Evolutionary conservation across 169 alveolate genomes (phyloP).

Genomic region (Eimeria maxima): DNA sequence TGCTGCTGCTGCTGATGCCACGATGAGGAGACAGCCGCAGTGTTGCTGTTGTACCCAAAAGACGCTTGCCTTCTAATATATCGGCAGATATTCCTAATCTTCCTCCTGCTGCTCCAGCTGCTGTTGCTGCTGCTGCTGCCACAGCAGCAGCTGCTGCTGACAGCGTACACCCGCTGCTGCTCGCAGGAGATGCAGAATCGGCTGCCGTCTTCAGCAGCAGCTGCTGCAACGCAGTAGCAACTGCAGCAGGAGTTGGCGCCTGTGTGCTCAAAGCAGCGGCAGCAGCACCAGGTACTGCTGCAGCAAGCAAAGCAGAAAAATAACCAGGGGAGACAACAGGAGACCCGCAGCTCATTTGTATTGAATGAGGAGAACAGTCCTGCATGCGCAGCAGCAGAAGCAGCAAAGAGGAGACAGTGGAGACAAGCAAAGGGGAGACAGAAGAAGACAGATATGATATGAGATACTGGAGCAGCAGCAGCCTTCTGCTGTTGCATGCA

Average conservation of each 20-base stretch:
- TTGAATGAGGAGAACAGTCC: not conserved
- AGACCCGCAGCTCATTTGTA: conserved; percentile 13
- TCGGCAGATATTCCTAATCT: not conserved
- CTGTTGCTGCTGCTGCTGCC: conserved; percentile 63
- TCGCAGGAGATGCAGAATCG: not conserved
- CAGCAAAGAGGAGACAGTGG: not conserved
- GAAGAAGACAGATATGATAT: not conserved
- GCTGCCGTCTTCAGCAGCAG: conserved; percentile 33
- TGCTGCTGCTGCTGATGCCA: conserved; percentile 53
- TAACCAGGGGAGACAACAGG: conserved; percentile 2
- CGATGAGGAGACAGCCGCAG: conserved; percentile 55
- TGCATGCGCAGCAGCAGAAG: not conserved
- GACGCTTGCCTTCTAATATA: conserved; percentile 7
- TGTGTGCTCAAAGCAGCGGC: conserved; percentile 37
- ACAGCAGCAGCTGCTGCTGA: conserved; percentile 38
- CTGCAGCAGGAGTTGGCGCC: not conserved
- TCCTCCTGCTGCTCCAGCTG: conserved; percentile 32
- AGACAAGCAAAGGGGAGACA: conserved; percentile 28
- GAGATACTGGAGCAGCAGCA: too few relatives aligned
- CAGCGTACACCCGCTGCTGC: not conserved
- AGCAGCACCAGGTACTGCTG: conserved; percentile 9
- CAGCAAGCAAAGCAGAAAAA: conserved; percentile 2
- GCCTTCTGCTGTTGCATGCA: too few relatives aligned
- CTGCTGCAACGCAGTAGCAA: conserved; percentile 38
- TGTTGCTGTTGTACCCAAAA: not conserved